phyloP scores from a whole-genome alignment of 306 rosid species.

The Quercus alba region DNA sequence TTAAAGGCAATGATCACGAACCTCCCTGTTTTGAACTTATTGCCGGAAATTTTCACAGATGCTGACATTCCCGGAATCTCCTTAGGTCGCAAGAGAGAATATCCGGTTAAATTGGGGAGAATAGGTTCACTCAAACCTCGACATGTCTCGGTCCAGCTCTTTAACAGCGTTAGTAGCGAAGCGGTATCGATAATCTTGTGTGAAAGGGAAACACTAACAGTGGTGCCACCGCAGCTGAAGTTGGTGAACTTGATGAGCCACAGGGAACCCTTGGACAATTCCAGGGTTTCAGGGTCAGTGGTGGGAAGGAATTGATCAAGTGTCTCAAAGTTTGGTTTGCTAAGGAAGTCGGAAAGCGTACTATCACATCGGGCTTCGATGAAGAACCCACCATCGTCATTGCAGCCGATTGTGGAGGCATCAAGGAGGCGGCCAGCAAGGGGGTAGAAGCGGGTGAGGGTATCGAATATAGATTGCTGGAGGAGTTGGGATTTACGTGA shows the following conservation, averaged over 20 bases:
- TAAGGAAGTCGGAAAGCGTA: slow-evolving; percentile 30
- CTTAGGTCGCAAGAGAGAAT: slow-evolving; percentile 33
- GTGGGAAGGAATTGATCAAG: slow-evolving; percentile 32
- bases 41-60: not conserved
- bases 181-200: slow-evolving; percentile 36
- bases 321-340: slow-evolving; percentile 10
- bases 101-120: slow-evolving; percentile 16
- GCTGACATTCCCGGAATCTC: slow-evolving; percentile 33
- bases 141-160: slow-evolving; percentile 23
- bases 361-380: no score
- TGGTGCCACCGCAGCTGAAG: slow-evolving; percentile 39
- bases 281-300: slow-evolving; percentile 7
- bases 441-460: slow-evolving; percentile 37
- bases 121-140: not conserved
- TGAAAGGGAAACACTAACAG: slow-evolving; percentile 23
- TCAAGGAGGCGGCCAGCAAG: slow-evolving; percentile 34
- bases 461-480: slow-evolving; percentile 31
- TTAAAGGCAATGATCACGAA: slow-evolving; percentile 23
- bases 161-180: slow-evolving; percentile 2
- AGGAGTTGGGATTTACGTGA: slow-evolving; percentile 32
- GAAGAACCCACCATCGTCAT: no score
- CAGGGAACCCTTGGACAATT: slow-evolving; percentile 11
- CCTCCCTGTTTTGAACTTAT: slow-evolving; percentile 25
- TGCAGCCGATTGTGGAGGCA: slow-evolving; percentile 28
- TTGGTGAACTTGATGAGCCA: slow-evolving; percentile 10